Evolutionary conservation across 805 yeast genomes (phyloP), one percentile per base, ranked within the genome.

Genomic region (Spencermartinsiella europaea): DNA sequence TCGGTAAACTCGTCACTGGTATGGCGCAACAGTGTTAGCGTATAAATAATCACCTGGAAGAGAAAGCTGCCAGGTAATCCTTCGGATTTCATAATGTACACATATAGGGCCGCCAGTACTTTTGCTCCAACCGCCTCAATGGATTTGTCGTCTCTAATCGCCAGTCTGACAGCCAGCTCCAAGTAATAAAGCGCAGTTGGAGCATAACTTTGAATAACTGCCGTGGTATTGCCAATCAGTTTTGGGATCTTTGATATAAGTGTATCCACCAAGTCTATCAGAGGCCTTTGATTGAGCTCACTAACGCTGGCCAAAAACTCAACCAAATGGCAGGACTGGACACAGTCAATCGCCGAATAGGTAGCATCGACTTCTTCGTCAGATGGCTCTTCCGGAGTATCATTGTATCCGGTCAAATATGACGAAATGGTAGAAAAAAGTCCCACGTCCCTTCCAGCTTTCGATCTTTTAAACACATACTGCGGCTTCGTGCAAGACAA

Each of bases 281-380:
- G 48, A 42, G 66, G 58, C 60, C 62, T 70, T 46, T 34, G 44
- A 12, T 39, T 38, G 7, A 47, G 38, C 20, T 38, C 25, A 12
- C 19, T 20, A n/a, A 43, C 40, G 3, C 34, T 34, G 28, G 42
- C 42, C 4, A 88, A 74, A 1, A 88, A 68, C 1, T 71, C 69
- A 3, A 74, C 64, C 3, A 89, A 67, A 42, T 77, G 76, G 51
- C 93, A 80, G 0, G 91, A 79, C 44, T 77, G 77, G 43, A 91
- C 73, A 61, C 97, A 91, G 54, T 90, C 95, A 37, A 83, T 68
- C 0, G 96, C 85, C 3, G 88, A 81, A 12, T 84, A 64, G 0
- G 98, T 86, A 3, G 86, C 77, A 52, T 89, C 95, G 42, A 93
- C 83, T 56, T 91, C 97, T 59, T 87, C 95, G 47, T 86, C 95